Conservation (phyloP, 2,329 filamentous ascomycete species). For the Westerdykella sp. region DNA sequence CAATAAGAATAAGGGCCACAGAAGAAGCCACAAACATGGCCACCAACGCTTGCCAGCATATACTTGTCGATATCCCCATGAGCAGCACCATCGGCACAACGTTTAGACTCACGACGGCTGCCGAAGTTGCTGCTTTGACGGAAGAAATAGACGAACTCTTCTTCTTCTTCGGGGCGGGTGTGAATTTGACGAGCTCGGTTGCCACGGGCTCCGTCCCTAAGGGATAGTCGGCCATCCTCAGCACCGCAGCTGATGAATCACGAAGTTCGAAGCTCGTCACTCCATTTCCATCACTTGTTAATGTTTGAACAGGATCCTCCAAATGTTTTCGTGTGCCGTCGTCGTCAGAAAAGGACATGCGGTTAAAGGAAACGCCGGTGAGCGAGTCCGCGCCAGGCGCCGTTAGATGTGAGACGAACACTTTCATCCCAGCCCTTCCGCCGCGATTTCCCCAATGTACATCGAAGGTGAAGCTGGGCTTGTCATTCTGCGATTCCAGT, state of each 20-base stretch:
- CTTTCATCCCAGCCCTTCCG: constrained; percentile 24
- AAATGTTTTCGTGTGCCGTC: constrained; percentile 38
- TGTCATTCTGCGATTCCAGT: constrained; percentile 37
- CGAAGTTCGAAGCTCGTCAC: constrained; percentile 28
- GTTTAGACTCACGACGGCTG: too few species aligned
- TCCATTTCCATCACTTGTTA: constrained; percentile 29
- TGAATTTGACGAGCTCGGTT: background rate
- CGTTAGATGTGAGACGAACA: constrained; percentile 47
- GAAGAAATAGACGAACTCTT: background rate
- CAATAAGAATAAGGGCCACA: too few species aligned
- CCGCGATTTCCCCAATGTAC: constrained; percentile 36
- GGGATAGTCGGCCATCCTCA: constrained; percentile 25
- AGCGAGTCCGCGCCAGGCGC: constrained; percentile 42
- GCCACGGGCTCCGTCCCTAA: constrained; percentile 11
- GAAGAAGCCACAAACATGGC: too few species aligned
- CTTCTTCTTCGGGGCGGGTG: background rate
- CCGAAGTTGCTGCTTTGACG: too few species aligned
- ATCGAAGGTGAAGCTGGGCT: constrained; percentile 38
- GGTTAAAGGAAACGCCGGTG: constrained; percentile 43
- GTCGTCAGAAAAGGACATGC: constrained; percentile 40
- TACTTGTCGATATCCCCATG: too few species aligned
- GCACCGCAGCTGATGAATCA: constrained; percentile 39
- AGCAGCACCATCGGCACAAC: too few species aligned
- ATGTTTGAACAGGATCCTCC: constrained; percentile 26
- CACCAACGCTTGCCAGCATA: too few species aligned